These are phyloP conservation scores for Phialophora chinensis DNA, from an alignment of 2,329 filamentous ascomycete genomes.

Conservation along the genomic window DNA sequence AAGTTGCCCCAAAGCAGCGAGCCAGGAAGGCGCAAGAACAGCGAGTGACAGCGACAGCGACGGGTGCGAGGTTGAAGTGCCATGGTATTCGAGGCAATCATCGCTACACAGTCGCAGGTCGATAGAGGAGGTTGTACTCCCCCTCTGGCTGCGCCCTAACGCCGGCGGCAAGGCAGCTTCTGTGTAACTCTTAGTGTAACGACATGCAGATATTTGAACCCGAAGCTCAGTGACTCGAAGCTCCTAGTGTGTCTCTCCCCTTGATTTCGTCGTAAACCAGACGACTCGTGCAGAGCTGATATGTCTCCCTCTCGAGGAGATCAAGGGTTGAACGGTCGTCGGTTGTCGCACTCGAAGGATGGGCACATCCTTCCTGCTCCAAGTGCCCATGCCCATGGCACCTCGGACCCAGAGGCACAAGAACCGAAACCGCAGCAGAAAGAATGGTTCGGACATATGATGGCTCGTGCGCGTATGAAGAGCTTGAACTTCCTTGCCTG, in stretches of 20 bases:
- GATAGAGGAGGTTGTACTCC: background rate
- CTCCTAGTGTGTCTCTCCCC: background rate
- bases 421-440: background rate
- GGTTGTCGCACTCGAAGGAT: background rate
- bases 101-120: background rate
- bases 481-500: background rate
- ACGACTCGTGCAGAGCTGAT: background rate
- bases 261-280: background rate
- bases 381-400: background rate
- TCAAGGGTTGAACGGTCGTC: background rate
- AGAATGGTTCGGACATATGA: slow-evolving; percentile 1
- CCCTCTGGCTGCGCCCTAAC: background rate
- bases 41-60: background rate
- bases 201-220: background rate
- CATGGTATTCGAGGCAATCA: background rate
- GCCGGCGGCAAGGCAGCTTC: background rate
- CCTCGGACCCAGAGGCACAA: background rate
- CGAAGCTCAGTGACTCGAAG: background rate
- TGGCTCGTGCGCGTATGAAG: background rate
- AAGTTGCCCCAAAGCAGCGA: background rate
- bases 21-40: background rate
- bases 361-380: background rate
- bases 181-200: background rate
- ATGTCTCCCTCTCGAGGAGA: background rate
- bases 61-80: background rate